These are phyloP conservation scores for Blastocystis sp. DNA, from an alignment of 352 stramenopile species.

Conservation along the genomic window DNA sequence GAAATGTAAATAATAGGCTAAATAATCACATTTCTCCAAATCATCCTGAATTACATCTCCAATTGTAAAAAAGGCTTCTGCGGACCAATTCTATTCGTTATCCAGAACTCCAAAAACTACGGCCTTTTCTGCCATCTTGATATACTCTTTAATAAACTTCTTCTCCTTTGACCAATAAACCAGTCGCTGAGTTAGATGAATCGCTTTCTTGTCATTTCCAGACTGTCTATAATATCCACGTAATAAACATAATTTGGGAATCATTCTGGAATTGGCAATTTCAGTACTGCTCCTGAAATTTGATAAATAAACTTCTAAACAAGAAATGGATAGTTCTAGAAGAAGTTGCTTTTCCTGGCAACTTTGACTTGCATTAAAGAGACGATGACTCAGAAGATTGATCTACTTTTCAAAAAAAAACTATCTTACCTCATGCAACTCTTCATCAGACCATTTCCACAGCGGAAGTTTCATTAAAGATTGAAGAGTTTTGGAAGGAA, in stretches of 20 bases:
- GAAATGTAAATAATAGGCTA: background rate
- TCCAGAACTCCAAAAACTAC: background rate
- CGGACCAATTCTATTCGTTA: background rate
- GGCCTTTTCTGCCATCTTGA: background rate
- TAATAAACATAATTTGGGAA: background rate
- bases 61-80: background rate
- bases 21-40: background rate
- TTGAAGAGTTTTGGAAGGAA: background rate
- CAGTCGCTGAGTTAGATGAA: background rate
- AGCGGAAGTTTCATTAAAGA: background rate
- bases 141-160: background rate
- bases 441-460: background rate
- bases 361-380: background rate
- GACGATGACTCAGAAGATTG: background rate
- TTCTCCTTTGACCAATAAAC: background rate
- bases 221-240: background rate
- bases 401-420: background rate
- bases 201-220: background rate
- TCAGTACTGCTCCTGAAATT: background rate
- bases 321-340: background rate
- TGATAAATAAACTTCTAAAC: background rate
- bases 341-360: background rate
- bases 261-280: background rate
- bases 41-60: background rate
- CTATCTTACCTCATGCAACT: background rate